A percentile compares a stretch with the other conserved stretches of the same genome.
Evolutionary conservation across 768 basidiomycete species (phyloP).

Genomic region (Mycena venus): DNA sequence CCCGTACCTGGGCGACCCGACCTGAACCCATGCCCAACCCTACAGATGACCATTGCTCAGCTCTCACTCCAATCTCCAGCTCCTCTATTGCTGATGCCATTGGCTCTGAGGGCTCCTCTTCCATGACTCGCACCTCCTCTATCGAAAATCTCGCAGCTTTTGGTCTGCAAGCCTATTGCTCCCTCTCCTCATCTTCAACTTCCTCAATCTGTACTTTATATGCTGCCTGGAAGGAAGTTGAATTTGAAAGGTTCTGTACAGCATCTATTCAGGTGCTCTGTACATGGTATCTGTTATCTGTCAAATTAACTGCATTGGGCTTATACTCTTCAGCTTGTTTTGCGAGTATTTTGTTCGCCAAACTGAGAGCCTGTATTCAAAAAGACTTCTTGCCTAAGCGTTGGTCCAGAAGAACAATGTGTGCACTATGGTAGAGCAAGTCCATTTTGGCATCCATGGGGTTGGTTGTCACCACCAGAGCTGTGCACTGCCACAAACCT

Average conservation of each 20-base stretch:
- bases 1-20: no score
- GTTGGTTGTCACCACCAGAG: not conserved
- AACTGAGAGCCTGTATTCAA: not conserved
- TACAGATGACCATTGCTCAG: no score
- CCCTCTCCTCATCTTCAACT: conserved; percentile 10
- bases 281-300: not conserved
- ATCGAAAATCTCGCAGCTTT: not conserved
- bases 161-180: not conserved
- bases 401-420: not conserved
- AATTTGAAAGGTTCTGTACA: not conserved
- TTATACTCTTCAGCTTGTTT: not conserved
- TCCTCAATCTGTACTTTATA: not conserved
- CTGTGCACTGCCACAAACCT: not conserved
- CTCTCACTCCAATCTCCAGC: no score
- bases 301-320: not conserved
- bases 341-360: not conserved
- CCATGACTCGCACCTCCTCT: not conserved
- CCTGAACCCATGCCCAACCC: no score
- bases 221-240: not conserved
- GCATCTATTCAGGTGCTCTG: no score
- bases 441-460: not conserved
- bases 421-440: not conserved
- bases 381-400: not conserved
- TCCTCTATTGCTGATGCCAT: no score
- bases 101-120: no score